A percentile compares a stretch with the other conserved stretches of the same genome.
Conservation (phyloP, 106 monocot species). For the Iris macrosiphon region DNA sequence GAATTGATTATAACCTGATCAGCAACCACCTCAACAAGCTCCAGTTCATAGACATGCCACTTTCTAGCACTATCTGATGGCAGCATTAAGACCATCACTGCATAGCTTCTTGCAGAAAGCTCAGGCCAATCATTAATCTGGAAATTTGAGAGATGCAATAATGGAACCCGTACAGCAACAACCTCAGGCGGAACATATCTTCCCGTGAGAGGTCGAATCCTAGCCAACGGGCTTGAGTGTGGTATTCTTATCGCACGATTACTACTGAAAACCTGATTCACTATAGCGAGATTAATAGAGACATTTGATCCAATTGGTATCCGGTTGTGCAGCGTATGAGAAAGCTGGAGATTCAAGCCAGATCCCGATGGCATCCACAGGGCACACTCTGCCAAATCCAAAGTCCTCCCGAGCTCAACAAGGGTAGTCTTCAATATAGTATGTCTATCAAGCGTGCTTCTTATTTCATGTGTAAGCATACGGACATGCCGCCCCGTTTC, state of each 20-base stretch:
- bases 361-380: slow-evolving; percentile 89
- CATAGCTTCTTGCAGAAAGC: slow-evolving; percentile 73
- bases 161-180: slow-evolving; percentile 77
- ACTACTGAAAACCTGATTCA: slow-evolving; percentile 73
- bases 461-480: slow-evolving; percentile 92
- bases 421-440: slow-evolving; percentile 79
- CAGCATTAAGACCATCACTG: slow-evolving; percentile 90
- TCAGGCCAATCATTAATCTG: slow-evolving; percentile 91
- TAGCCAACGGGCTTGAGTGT: slow-evolving; percentile 62
- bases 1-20: too few species aligned
- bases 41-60: slow-evolving; percentile 83
- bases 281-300: slow-evolving; percentile 66
- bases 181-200: slow-evolving; percentile 84
- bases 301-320: slow-evolving; percentile 16
- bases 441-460: slow-evolving; percentile 93
- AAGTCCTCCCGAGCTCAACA: slow-evolving; percentile 47
- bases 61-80: slow-evolving; percentile 89
- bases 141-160: slow-evolving; percentile 86
- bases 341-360: slow-evolving; percentile 80
- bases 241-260: slow-evolving; percentile 65
- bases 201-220: slow-evolving; percentile 48
- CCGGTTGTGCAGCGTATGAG: slow-evolving; percentile 57
- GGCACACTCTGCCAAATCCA: slow-evolving; percentile 71
- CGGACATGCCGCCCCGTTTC: slow-evolving; percentile 84
- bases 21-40: slow-evolving; percentile 92